These are phyloP conservation scores for Monosporascus sp. DNA, from an alignment of 2,329 filamentous ascomycete genomes.

Conservation along the genomic window DNA sequence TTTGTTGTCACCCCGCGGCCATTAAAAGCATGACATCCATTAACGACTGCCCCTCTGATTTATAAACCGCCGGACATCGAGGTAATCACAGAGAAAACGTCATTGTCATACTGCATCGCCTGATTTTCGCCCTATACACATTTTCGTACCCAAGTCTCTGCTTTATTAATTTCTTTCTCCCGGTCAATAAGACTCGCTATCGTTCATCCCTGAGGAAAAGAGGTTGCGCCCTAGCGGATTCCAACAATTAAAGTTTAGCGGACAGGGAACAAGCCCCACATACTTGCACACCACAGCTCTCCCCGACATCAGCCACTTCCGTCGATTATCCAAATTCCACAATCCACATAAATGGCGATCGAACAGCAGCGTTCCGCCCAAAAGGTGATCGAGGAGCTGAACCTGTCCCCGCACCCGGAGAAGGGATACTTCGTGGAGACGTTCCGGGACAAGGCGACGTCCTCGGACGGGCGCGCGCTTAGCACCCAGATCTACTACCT, in stretches of 20 bases:
- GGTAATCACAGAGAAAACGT: background rate
- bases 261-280: no score
- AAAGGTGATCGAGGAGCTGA: slow-evolving; percentile 38
- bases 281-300: no score
- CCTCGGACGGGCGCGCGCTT: slow-evolving; percentile 28
- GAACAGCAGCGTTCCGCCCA: slow-evolving; percentile 29
- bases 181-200: no score
- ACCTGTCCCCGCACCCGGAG: slow-evolving; percentile 39
- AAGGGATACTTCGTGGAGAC: slow-evolving; percentile 46
- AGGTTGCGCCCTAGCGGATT: no score
- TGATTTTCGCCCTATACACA: no score
- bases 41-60: background rate
- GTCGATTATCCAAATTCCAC: no score
- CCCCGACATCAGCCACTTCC: no score
- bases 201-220: no score
- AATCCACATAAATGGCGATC: slow-evolving; percentile 12
- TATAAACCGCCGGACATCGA: background rate
- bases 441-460: slow-evolving; percentile 33
- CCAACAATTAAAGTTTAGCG: no score
- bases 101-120: background rate
- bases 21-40: background rate
- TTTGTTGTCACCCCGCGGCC: background rate
- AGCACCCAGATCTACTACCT: slow-evolving; percentile 51
- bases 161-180: no score
- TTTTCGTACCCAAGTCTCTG: no score